Percentiles rank a stretch among this genome's conserved stretches.
phyloP scores from a whole-genome alignment of 2,329 filamentous ascomycete genomes.

The Stagonosporopsis vannaccii region DNA sequence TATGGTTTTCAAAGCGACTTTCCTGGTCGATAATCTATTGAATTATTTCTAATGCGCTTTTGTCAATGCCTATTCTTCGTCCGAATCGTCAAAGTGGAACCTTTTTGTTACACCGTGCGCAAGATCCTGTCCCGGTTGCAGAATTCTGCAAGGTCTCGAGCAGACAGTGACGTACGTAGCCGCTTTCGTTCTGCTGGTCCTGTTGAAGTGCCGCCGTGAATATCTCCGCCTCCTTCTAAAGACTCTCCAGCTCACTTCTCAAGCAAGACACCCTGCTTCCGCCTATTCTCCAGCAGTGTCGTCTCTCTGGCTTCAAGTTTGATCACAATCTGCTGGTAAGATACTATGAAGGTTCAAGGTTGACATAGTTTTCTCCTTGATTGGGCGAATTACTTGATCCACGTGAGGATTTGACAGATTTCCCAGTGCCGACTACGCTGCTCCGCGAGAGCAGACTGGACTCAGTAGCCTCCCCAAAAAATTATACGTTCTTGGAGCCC shows the following conservation, averaged over 20 bases:
- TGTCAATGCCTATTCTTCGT: background rate
- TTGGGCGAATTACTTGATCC: background rate
- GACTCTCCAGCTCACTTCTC: background rate
- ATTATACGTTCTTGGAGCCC: too few species aligned
- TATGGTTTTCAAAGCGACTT: background rate
- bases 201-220: background rate
- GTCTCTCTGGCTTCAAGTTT: background rate
- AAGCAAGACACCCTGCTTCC: background rate
- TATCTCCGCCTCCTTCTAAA: background rate
- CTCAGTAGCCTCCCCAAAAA: background rate
- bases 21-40: background rate
- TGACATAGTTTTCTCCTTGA: background rate
- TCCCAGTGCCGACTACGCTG: background rate
- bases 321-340: background rate
- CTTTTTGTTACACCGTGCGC: background rate
- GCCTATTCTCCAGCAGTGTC: background rate
- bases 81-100: slow-evolving; percentile 1
- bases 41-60: background rate
- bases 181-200: background rate
- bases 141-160: background rate
- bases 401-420: background rate
- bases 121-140: background rate
- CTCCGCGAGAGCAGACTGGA: background rate
- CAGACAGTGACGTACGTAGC: background rate
- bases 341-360: background rate